Evolutionary conservation across 495 filamentous ascomycete genomes (phyloP).

Genomic region (Acidiella bohemica): DNA sequence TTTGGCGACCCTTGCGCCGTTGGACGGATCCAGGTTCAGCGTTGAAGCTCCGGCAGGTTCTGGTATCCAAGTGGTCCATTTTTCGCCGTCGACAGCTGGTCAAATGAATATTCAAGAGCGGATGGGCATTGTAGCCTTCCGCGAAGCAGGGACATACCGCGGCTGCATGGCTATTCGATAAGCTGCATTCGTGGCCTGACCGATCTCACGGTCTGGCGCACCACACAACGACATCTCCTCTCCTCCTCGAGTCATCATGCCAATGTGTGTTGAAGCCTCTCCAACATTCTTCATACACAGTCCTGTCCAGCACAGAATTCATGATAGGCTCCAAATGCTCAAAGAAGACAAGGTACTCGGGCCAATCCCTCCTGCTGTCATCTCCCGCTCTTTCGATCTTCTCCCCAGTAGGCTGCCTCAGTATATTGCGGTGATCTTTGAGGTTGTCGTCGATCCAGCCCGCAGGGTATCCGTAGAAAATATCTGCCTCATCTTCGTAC

Average conservation of each 20-base stretch:
- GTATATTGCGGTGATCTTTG: slow-evolving; percentile 26
- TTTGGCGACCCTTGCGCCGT: too few relatives aligned
- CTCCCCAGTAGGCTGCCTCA: not conserved
- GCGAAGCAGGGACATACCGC: too few relatives aligned
- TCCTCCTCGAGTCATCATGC: slow-evolving; percentile 77
- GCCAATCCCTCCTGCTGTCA: slow-evolving; percentile 36
- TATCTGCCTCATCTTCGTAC: slow-evolving; percentile 82
- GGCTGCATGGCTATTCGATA: too few relatives aligned
- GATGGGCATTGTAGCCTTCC: too few relatives aligned
- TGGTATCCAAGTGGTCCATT: too few relatives aligned
- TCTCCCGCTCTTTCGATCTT: slow-evolving; percentile 8
- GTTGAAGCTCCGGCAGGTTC: too few relatives aligned
- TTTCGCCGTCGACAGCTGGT: too few relatives aligned
- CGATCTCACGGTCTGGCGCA: too few relatives aligned
- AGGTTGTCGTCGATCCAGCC: slow-evolving; percentile 45
- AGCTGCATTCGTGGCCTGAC: too few relatives aligned
- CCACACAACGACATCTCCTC: slow-evolving; percentile 79
- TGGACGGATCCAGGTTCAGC: too few relatives aligned
- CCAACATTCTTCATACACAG: slow-evolving; percentile 54
- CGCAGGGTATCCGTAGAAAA: slow-evolving; percentile 60
- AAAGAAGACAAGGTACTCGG: slow-evolving; percentile 53
- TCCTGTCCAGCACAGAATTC: slow-evolving; percentile 36
- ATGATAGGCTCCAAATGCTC: slow-evolving; percentile 44
- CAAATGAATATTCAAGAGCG: too few relatives aligned
- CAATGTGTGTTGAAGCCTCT: slow-evolving; percentile 65